Base-by-base conservation (phyloP, 2,329 filamentous ascomycete genomes). In the Simplicillium sp. region DNA sequence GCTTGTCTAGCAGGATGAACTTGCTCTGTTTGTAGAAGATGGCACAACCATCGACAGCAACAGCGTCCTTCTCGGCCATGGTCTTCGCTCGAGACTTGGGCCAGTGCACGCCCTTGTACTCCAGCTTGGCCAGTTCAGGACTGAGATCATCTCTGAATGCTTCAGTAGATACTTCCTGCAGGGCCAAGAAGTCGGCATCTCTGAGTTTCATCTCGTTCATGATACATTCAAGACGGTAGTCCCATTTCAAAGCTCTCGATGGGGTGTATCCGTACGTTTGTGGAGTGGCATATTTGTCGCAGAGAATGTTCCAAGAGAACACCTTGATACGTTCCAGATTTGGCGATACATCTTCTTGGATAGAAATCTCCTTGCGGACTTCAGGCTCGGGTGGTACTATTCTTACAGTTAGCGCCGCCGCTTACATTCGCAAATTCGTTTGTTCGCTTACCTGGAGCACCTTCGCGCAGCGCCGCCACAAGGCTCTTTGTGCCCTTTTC, bases 21-120 rank as follows among this genome's bases (percentile, higher is more conserved):
- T 96, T 97, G 73, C 80, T 89, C 57, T 81, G 82, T 67, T 95
- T 97, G 74, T 87, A 97, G 64, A 98, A 97, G 39, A 89, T 90
- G 29, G 92, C 92, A 62, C 92, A 97, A 11, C 92, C 92, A 63
- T 98, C 92, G 11, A 98, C 90, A n/a, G 74, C 71, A 53, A 84
- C 85, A 5, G 88, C 85, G 50, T 96, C 87, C 62, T 84, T 86
- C 54, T 94, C 87, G 12, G 77, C 77, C 87, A 97, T 94, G 8
- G 90, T 96, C 64, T 84, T 85, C 29, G 89, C 86, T 55, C 92
- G 80, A 34, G 85, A 83, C 60, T 94, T 90, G 35, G 89, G 87
- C 77, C 84, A 95, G 57, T 90, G 94, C 3, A 95, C 82, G 17
- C 92, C 90, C 65, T 88, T 94, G 73, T 97, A 98, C 49, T 90